Base-by-base conservation (phyloP, 2,329 filamentous ascomycete species). In the Penicillium frequentans region DNA sequence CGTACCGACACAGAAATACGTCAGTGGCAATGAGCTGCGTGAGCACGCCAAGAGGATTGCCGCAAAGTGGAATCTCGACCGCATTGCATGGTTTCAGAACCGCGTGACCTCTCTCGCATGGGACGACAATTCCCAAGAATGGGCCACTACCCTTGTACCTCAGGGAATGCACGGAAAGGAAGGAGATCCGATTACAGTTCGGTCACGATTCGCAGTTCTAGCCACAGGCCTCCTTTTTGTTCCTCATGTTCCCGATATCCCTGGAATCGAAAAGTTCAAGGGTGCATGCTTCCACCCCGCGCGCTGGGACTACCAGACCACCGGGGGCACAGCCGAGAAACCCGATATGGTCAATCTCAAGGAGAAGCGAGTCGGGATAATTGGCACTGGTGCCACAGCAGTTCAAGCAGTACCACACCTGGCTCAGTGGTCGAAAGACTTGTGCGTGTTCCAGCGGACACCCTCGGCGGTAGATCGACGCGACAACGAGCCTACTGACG, bases 401-500 rank as follows among this genome's bases (percentile, higher is more conserved):
- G 61, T 81, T 7, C 77, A 80, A 59, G 65, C 64, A 0, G 66
- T 80, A 1, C 78, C 77, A 9, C 59, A 74, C 13, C 57, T 80
- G 2, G 76, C 75, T 1, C 70, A 69, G 43, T 75, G 65, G 57
- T 52, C 55, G 2, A 52, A 55, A 10, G 44, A 64, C n/a, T 56
- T 80, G 9, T 69, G 69, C 45, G 72, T 80, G 1, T 76, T 80
- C 56, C 79, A 81, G 57, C 73, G 79, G 1, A 80, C 77, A 3
- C 67, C 69, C 0, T 69, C 74, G 1, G 57, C 70, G 7, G 73
- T 79, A 5, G 70, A 73, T 54, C 55, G 51, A 14, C 70, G 74
- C 11, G 61, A 65, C 35, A 72, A 79, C 27, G 48, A 49, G 1
- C 39, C 47, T 7, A 66, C 66, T 1, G 62, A 70, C 48, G 37